Evolutionary conservation across 441 rosid genomes (phyloP), one percentile per base, ranked within the genome.

Genomic region (Gossypium armourianum): DNA sequence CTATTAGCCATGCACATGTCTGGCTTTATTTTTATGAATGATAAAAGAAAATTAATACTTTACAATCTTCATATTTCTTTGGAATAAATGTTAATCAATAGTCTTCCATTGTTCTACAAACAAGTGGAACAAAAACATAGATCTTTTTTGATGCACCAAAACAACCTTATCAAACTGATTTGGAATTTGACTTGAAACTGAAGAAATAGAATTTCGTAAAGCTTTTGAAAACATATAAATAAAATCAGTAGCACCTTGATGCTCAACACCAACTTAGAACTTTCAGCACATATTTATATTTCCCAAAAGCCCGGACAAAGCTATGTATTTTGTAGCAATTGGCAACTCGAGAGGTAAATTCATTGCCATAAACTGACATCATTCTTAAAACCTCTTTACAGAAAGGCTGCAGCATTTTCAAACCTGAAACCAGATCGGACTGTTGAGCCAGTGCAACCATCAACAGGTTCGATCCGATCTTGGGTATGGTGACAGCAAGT

Each of bases 381-480:
- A 3, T 45, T 61, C 60, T 60, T 45, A 21, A 20, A 8, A 55
- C 72, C 76, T 59, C 54, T 60, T 65, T 26, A 29, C 10, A 56
- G 50, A 67, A 70, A 47, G 57, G 57, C 32, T 68, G 62, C 72
- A 63, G 54, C 65, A 45, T 21, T 43, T 64, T 64, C 75, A 71
- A 71, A 69, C 72, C 72, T 74, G 67, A 64, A 64, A 21, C 69
- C 29, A 64, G 69, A 64, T 45, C 32, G 2, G 69, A 64, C 36
- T 64, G 69, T 64, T 64, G 55, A 43, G 55, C 36, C 32, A 45
- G 73, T 24, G 64, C 58, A 72, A 77, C 70, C 74, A 72, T 61
- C 74, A 74, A 64, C 69, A 45, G 69, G 21, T 63, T 19, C 19
- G 10, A 43, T 63, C 68, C n/a, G 43, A 32, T 7, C 40, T 32